Conservation (phyloP, 1,284 basidiomycete species). For the Boletellus deceptivus region DNA sequence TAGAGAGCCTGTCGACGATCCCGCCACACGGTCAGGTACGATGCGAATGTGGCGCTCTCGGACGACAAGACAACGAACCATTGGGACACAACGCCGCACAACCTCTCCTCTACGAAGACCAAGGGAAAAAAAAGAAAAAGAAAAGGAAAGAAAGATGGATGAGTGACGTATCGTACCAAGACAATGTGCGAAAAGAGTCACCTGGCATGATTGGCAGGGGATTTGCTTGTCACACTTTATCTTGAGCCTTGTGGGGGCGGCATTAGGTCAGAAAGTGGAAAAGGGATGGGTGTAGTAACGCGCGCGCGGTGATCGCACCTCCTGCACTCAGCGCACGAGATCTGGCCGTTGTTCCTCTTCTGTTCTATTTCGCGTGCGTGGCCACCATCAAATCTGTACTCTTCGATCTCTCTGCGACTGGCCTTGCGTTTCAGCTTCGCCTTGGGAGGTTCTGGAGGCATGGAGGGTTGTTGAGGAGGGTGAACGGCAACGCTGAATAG, state of each 20-base stretch:
- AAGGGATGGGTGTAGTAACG: conserved; percentile 10
- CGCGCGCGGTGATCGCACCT: conserved; percentile 50
- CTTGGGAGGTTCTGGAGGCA: conserved; percentile 51
- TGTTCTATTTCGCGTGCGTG: conserved; percentile 54
- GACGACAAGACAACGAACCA: conserved; percentile 38
- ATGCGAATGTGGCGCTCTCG: background rate
- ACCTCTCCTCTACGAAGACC: conserved; percentile 47
- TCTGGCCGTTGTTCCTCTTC: conserved; percentile 49
- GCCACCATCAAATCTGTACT: conserved; percentile 46
- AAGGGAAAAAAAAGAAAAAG: background rate
- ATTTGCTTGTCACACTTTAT: conserved; percentile 77
- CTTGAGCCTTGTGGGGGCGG: conserved; percentile 49
- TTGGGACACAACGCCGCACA: conserved; percentile 72
- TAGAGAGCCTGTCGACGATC: conserved; percentile 41
- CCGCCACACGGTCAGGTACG: background rate
- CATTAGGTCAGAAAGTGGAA: conserved; percentile 24
- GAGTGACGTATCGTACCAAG: conserved; percentile 3
- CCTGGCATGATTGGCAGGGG: conserved; percentile 68
- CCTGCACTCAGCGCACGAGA: conserved; percentile 66
- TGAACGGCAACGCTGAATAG: conserved; percentile 5
- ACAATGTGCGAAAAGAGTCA: conserved; percentile 25
- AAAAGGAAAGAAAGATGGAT: background rate
- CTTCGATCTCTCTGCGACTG: conserved; percentile 47
- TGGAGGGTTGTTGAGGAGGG: conserved; percentile 19
- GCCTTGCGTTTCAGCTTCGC: conserved; percentile 46